Base-by-base conservation (phyloP, 305 asterid genomes). In the Fraxinus baroniana region DNA sequence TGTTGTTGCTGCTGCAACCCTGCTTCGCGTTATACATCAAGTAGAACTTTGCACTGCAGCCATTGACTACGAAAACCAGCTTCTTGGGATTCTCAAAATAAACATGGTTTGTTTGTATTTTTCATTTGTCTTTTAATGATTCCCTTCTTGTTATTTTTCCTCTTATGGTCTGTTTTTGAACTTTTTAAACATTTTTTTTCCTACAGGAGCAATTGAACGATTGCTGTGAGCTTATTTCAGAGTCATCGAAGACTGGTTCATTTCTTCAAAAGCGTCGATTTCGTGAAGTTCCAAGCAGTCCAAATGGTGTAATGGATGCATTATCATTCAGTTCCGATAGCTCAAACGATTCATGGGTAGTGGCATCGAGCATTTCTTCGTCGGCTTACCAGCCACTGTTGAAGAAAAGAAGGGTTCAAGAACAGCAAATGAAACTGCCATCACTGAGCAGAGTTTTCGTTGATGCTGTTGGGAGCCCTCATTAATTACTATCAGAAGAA, bases 21-120 rank as follows among this genome's bases (percentile, higher is more conserved):
- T 95, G 99, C 91, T 95, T 37, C 97, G 91, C 82, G 94, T 91
- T 57, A 91, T 94, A 64, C 91, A 90, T 80, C 88, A 86, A 83
- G 88, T 87, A 26, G 94, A 91, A 75, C 90, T 91, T 5, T 24
- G 80, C 79, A 85, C 88, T 12, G 84, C 88, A 6, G 83, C 91
- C 41, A 24, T 81, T 81, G 95, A 88, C 78, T 89, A 93, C 64
- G 95, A 93, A 80, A 87, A 85, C 74, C 97, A 93, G 85, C 96
- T 95, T 77, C 94, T 95, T 8, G 80, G 79, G 9, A 87, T 94
- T 73, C 94, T 95, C 87, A 87, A 88, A 78, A 87, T 89, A 78
- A 89, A 82, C 90, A 90, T 92, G 98, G 39, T 36, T 36, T 6
- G 98, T 94, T 70, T 79, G 85, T 84, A 2, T 64, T 20, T 73